Percentiles rank a stretch among this genome's conserved stretches.
Conservation (phyloP, 768 basidiomycete genomes). For the Pisolithus microcarpus region DNA sequence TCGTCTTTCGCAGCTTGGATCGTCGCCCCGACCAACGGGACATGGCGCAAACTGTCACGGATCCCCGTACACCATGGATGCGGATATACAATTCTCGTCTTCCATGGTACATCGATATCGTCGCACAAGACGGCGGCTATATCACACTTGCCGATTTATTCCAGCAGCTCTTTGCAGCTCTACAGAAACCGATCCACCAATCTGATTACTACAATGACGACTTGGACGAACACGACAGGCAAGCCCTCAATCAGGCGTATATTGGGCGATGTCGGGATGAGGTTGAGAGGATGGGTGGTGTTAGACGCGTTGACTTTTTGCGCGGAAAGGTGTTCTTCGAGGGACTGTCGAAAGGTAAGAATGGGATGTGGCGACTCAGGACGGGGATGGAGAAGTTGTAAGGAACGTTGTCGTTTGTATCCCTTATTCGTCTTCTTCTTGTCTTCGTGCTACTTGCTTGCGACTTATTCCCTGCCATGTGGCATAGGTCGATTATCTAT, state of each 20-base stretch:
- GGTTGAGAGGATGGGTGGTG: conserved; percentile 34
- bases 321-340: conserved; percentile 44
- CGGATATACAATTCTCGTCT: conserved; percentile 50
- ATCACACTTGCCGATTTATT: conserved; percentile 55
- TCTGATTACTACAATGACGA: conserved; percentile 57
- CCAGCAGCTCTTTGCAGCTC: conserved; percentile 35
- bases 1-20: conserved; percentile 40
- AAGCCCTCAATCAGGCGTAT: conserved; percentile 39
- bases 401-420: neutral
- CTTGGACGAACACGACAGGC: conserved; percentile 39
- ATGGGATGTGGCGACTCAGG: conserved; percentile 64
- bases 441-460: too few species aligned
- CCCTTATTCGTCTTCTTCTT: too few species aligned
- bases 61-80: conserved; percentile 43
- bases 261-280: conserved; percentile 35
- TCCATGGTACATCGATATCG: conserved; percentile 65
- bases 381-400: conserved; percentile 25
- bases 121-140: conserved; percentile 37
- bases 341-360: conserved; percentile 46
- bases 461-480: too few species aligned
- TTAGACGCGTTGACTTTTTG: conserved; percentile 55
- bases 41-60: conserved; percentile 47
- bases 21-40: conserved; percentile 42
- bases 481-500: too few species aligned
- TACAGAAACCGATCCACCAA: conserved; percentile 39